A percentile compares a stretch with the other conserved stretches of the same genome.
Evolutionary conservation across 2,329 filamentous ascomycete species (phyloP).

Genomic region (Pyrenochaeta sp.): DNA sequence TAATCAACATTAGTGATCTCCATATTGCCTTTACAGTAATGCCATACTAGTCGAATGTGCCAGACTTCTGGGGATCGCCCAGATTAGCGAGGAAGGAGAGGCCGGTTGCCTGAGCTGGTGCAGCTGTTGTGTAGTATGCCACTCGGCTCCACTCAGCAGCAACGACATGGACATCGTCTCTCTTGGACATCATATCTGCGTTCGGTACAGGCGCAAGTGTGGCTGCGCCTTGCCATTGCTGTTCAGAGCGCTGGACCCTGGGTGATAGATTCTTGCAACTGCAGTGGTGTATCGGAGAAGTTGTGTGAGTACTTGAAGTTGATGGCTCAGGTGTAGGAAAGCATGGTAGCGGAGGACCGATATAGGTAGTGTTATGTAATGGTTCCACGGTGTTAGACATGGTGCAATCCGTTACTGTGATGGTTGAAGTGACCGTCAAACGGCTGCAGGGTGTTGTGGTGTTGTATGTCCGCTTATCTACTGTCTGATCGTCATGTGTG

Average conservation of each 20-base stretch:
- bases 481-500: neutral
- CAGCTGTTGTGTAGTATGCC: constrained; percentile 58
- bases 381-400: neutral
- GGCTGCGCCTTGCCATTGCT: constrained; percentile 1
- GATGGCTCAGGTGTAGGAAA: constrained; percentile 6
- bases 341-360: constrained; percentile 16
- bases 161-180: constrained; percentile 10
- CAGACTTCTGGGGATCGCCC: constrained; percentile 63
- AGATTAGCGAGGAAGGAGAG: constrained; percentile 67
- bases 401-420: constrained; percentile 17
- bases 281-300: neutral
- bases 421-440: constrained; percentile 19
- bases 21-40: too few species aligned
- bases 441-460: constrained; percentile 11
- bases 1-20: constrained; percentile 24
- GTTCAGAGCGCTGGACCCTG: constrained; percentile 3
- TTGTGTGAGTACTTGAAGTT: neutral
- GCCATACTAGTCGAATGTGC: constrained; percentile 60
- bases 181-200: neutral
- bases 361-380: constrained; percentile 9
- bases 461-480: constrained; percentile 11
- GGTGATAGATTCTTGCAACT: neutral
- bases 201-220: neutral
- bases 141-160: constrained; percentile 53
- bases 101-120: constrained; percentile 56